These are phyloP conservation scores for Hydnomerulius pinastri DNA, from an alignment of 768 basidiomycete genomes.

Conservation along the genomic window DNA sequence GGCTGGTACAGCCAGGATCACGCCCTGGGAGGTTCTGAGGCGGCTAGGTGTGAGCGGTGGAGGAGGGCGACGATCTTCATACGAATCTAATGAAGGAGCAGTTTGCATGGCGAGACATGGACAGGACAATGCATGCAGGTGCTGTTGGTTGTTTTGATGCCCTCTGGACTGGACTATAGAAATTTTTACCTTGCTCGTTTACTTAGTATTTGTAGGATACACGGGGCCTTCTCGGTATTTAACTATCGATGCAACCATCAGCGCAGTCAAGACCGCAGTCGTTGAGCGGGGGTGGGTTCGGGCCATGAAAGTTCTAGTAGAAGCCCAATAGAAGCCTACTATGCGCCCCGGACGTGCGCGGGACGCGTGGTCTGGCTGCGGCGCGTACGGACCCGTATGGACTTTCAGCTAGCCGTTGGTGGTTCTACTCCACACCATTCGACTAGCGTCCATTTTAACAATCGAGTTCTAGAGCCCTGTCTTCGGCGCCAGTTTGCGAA, in stretches of 20 bases:
- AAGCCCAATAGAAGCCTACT: too few species aligned
- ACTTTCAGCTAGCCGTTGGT: too few species aligned
- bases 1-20: constrained; percentile 38
- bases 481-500: too few species aligned
- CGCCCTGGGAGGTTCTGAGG: constrained; percentile 23
- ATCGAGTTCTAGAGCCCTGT: too few species aligned
- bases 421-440: too few species aligned
- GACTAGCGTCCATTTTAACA: too few species aligned
- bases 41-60: background rate
- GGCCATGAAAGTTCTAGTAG: too few species aligned
- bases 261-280: background rate
- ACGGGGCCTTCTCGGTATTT: background rate
- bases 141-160: background rate
- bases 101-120: too few species aligned
- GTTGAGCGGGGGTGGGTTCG: constrained; percentile 25
- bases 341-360: too few species aligned
- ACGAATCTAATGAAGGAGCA: background rate
- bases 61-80: background rate
- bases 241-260: background rate
- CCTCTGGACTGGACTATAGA: background rate
- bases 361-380: too few species aligned
- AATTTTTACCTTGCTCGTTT: background rate
- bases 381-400: too few species aligned
- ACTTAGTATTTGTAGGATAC: background rate
- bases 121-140: too few species aligned